Evolutionary conservation across 768 basidiomycete genomes (phyloP).

Genomic region (Lactarius tabidus): DNA sequence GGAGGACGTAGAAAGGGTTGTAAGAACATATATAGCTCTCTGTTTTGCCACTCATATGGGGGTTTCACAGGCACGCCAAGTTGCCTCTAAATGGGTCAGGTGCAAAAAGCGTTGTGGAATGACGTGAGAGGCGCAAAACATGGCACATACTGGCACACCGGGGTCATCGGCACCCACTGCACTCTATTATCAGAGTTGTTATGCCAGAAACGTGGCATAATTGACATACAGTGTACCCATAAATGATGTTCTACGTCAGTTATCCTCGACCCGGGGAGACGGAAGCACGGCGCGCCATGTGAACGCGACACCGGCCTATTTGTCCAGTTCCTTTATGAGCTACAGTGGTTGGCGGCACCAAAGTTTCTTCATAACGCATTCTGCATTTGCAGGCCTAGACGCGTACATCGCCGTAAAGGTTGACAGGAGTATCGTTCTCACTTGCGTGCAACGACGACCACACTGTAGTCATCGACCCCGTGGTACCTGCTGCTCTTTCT

Average conservation of each 20-base stretch:
- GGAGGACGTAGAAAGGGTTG: too few relatives aligned
- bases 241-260: too few relatives aligned
- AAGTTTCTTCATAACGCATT: constrained; percentile 1
- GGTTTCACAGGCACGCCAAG: background rate
- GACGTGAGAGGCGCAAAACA: background rate
- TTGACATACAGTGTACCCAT: constrained; percentile 86
- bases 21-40: too few relatives aligned
- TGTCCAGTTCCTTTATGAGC: constrained; percentile 94
- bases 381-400: constrained; percentile 55
- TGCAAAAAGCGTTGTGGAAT: too few relatives aligned
- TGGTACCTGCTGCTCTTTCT: constrained; percentile 89
- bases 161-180: background rate
- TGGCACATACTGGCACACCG: too few relatives aligned
- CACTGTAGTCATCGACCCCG: constrained; percentile 96
- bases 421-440: constrained; percentile 49
- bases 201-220: background rate
- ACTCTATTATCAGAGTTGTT: background rate
- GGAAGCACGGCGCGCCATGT: too few relatives aligned
- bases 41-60: too few relatives aligned
- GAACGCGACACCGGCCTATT: constrained; percentile 96
- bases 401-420: too few relatives aligned
- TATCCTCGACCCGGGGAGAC: too few relatives aligned
- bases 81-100: background rate
- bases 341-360: too few relatives aligned
- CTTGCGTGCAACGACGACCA: constrained; percentile 86